Evolutionary conservation across 805 yeast species (phyloP).

Genomic region (Priceomyces castillae): DNA sequence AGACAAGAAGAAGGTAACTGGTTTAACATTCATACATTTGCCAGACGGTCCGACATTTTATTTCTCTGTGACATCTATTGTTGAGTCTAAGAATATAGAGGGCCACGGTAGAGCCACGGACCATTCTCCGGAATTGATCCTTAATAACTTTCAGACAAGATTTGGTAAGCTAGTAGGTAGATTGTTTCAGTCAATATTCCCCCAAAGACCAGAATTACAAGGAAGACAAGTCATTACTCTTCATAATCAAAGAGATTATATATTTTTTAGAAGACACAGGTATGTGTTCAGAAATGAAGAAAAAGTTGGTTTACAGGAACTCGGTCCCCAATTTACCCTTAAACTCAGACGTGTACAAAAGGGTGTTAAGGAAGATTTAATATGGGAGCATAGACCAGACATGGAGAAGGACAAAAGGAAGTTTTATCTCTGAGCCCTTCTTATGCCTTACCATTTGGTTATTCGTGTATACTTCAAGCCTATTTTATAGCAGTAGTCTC

Average conservation of each 20-base stretch:
- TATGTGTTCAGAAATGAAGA: slow-evolving; percentile 87
- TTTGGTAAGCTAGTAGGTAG: slow-evolving; percentile 92
- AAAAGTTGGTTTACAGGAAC: slow-evolving; percentile 89
- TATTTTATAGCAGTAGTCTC: background rate
- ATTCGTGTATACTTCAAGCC: slow-evolving; percentile 5
- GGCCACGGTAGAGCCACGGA: slow-evolving; percentile 92
- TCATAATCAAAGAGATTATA: slow-evolving; percentile 94
- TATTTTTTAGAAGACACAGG: slow-evolving; percentile 93
- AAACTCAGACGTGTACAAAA: slow-evolving; percentile 84
- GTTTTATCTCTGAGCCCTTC: slow-evolving; percentile 62
- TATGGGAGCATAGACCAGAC: slow-evolving; percentile 94
- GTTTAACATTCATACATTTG: slow-evolving; percentile 87
- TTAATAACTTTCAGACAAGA: slow-evolving; percentile 90
- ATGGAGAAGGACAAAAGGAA: slow-evolving; percentile 96
- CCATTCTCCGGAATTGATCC: slow-evolving; percentile 86
- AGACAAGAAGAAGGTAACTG: slow-evolving; percentile 88
- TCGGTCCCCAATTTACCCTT: slow-evolving; percentile 95
- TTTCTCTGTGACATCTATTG: slow-evolving; percentile 76
- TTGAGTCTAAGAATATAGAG: slow-evolving; percentile 67
- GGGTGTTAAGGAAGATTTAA: slow-evolving; percentile 88
- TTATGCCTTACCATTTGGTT: slow-evolving; percentile 1
- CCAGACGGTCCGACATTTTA: slow-evolving; percentile 96
- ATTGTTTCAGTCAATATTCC: slow-evolving; percentile 87
- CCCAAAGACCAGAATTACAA: slow-evolving; percentile 87
- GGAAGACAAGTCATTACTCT: slow-evolving; percentile 95